These are phyloP conservation scores for Microsporum canis DNA, from an alignment of 2,329 filamentous ascomycete species.

Conservation along the genomic window DNA sequence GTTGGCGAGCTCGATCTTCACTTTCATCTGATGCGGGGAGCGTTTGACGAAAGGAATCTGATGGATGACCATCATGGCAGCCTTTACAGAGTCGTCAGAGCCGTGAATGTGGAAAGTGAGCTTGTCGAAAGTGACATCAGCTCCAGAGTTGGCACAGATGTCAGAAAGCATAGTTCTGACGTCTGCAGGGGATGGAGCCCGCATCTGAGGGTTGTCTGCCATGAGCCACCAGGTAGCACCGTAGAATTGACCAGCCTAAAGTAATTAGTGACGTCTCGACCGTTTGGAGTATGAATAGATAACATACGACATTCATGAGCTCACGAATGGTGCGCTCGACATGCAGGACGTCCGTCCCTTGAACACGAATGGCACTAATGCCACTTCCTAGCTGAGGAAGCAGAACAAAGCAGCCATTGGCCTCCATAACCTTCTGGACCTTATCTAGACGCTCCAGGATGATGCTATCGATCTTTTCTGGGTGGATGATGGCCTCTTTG, in stretches of 20 bases:
- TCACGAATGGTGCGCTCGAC: slow-evolving; percentile 91
- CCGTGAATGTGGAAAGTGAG: slow-evolving; percentile 88
- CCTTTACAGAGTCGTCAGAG: slow-evolving; percentile 91
- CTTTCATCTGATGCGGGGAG: slow-evolving; percentile 81
- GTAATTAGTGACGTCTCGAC: neutral
- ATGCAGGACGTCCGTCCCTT: slow-evolving; percentile 84
- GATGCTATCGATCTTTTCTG: slow-evolving; percentile 90
- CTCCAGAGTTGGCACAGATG: slow-evolving; percentile 91
- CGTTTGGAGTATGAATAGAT: neutral
- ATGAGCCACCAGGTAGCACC: slow-evolving; percentile 93
- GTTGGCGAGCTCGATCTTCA: slow-evolving; percentile 97
- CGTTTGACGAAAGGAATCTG: slow-evolving; percentile 81
- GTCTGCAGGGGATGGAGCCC: slow-evolving; percentile 52
- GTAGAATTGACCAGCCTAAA: slow-evolving; percentile 91
- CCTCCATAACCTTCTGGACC: slow-evolving; percentile 94
- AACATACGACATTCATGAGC: slow-evolving; percentile 78
- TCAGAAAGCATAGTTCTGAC: slow-evolving; percentile 85
- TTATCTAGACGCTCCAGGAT: slow-evolving; percentile 85
- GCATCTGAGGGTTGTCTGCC: slow-evolving; percentile 44
- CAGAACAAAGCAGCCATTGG: slow-evolving; percentile 88
- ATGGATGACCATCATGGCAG: slow-evolving; percentile 85
- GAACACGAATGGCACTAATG: slow-evolving; percentile 73
- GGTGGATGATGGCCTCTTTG: slow-evolving; percentile 82
- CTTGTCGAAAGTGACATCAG: slow-evolving; percentile 89
- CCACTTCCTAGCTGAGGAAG: slow-evolving; percentile 81